Evolutionary conservation across 2,329 filamentous ascomycete genomes (phyloP).

Genomic region (Piedraia hortae): DNA sequence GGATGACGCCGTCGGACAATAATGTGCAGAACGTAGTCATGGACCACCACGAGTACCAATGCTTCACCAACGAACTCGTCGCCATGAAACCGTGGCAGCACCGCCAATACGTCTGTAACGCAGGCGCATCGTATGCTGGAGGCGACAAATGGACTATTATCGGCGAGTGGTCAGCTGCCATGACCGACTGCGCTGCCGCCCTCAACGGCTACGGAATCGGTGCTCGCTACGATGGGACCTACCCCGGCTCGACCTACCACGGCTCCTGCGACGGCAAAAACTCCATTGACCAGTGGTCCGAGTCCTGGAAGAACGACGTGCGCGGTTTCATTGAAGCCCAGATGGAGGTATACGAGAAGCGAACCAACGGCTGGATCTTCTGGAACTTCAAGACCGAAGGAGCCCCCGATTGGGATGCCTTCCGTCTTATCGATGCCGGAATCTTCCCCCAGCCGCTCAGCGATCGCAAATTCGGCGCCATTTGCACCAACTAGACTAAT

Average conservation of each 20-base stretch:
- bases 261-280: conserved; percentile 28
- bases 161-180: conserved; percentile 40
- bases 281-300: conserved; percentile 21
- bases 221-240: conserved; percentile 31
- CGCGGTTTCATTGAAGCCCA: conserved; percentile 28
- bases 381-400: conserved; percentile 31
- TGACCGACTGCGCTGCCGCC: conserved; percentile 30
- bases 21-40: conserved; percentile 28
- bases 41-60: conserved; percentile 43
- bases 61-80: conserved; percentile 27
- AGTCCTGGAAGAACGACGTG: conserved; percentile 19
- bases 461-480: conserved; percentile 7
- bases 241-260: conserved; percentile 19
- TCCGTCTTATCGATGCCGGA: conserved; percentile 21
- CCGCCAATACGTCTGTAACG: conserved; percentile 27
- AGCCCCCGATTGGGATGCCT: conserved; percentile 25
- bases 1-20: conserved; percentile 24
- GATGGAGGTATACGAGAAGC: conserved; percentile 23
- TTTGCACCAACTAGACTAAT: conserved; percentile 7
- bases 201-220: conserved; percentile 29
- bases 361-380: conserved; percentile 27
- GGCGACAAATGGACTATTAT: conserved; percentile 39
- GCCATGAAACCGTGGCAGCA: conserved; percentile 25
- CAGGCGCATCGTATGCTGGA: conserved; percentile 20
- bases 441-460: conserved; percentile 22